These are phyloP conservation scores for Aspergillus quadricinctus DNA, from an alignment of 2,329 filamentous ascomycete genomes.

Conservation along the genomic window DNA sequence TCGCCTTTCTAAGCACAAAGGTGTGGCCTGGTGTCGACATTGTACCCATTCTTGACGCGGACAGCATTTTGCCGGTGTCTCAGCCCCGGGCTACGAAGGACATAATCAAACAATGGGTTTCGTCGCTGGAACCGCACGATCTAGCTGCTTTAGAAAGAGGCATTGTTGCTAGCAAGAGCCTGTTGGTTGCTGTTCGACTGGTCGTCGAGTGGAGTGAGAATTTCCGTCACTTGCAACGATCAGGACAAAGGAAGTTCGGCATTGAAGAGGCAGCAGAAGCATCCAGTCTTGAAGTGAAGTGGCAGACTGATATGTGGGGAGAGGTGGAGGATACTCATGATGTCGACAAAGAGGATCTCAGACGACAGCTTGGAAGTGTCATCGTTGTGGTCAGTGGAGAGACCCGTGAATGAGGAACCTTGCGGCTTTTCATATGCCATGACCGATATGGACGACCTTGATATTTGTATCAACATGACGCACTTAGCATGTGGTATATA, in stretches of 20 bases:
- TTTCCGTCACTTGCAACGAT: conserved; percentile 50
- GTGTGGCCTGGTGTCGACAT: conserved; percentile 85
- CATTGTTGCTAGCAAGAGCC: conserved; percentile 78
- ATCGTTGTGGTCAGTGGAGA: conserved; percentile 71
- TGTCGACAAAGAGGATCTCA: conserved; percentile 85
- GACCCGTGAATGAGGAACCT: conserved; percentile 17
- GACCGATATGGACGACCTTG: not conserved
- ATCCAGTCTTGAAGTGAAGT: conserved; percentile 77
- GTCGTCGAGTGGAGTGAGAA: conserved; percentile 84
- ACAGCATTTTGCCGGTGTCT: conserved; percentile 68
- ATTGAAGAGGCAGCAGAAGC: conserved; percentile 77
- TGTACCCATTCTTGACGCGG: conserved; percentile 70
- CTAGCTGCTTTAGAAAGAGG: conserved; percentile 82
- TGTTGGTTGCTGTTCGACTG: conserved; percentile 71
- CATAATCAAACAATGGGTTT: conserved; percentile 73
- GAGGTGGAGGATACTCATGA: conserved; percentile 98
- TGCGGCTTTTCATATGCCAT: not conserved
- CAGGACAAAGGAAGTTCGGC: conserved; percentile 55
- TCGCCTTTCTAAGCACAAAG: conserved; percentile 63
- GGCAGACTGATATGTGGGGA: conserved; percentile 89
- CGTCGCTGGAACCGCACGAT: conserved; percentile 69
- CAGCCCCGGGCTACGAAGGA: conserved; percentile 73
- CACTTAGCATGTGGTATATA: not conserved
- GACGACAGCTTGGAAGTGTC: conserved; percentile 81
- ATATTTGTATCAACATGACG: not conserved